Percentiles rank a stretch among this genome's conserved stretches.
Conservation (phyloP, 2,329 filamentous ascomycete genomes). For the Stenocarpella maydis region DNA sequence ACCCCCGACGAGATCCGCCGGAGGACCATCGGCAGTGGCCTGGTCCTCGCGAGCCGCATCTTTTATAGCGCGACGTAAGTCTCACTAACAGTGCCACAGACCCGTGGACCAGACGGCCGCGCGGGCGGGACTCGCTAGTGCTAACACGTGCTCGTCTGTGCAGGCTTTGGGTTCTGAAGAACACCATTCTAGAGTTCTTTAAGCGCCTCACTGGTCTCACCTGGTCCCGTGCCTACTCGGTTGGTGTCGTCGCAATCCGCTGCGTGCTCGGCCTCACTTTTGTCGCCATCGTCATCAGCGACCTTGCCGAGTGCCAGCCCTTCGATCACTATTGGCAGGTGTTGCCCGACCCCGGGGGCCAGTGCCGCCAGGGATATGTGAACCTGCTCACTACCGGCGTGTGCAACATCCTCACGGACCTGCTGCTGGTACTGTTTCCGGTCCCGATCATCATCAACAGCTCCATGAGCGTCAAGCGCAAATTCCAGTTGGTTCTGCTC, state of each 20-base stretch:
- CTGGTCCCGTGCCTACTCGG: slow-evolving; percentile 80
- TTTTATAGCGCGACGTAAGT: slow-evolving; percentile 90
- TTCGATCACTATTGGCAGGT: slow-evolving; percentile 82
- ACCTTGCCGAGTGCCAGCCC: slow-evolving; percentile 83
- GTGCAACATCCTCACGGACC: slow-evolving; percentile 87
- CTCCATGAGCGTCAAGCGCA: slow-evolving; percentile 78
- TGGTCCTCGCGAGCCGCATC: slow-evolving; percentile 84
- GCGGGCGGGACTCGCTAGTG: slow-evolving; percentile 13
- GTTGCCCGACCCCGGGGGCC: slow-evolving; percentile 82
- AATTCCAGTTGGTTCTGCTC: slow-evolving; percentile 78
- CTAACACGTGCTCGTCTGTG: slow-evolving; percentile 41
- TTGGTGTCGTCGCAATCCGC: slow-evolving; percentile 75
- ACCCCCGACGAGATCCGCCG: slow-evolving; percentile 65
- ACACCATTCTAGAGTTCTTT: slow-evolving; percentile 90
- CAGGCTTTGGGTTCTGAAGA: slow-evolving; percentile 92
- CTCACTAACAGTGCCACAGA: neutral
- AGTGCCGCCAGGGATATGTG: slow-evolving; percentile 85
- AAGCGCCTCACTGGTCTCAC: slow-evolving; percentile 83
- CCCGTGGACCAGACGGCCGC: slow-evolving; percentile 9
- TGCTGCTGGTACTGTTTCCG: slow-evolving; percentile 87
- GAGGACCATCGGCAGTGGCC: slow-evolving; percentile 76
- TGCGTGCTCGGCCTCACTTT: slow-evolving; percentile 82
- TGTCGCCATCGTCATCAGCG: slow-evolving; percentile 79
- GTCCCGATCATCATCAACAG: slow-evolving; percentile 87
- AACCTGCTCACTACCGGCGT: slow-evolving; percentile 91